Evolutionary conservation across 2,329 filamentous ascomycete genomes (phyloP).

Genomic region (Fusarium redolens): DNA sequence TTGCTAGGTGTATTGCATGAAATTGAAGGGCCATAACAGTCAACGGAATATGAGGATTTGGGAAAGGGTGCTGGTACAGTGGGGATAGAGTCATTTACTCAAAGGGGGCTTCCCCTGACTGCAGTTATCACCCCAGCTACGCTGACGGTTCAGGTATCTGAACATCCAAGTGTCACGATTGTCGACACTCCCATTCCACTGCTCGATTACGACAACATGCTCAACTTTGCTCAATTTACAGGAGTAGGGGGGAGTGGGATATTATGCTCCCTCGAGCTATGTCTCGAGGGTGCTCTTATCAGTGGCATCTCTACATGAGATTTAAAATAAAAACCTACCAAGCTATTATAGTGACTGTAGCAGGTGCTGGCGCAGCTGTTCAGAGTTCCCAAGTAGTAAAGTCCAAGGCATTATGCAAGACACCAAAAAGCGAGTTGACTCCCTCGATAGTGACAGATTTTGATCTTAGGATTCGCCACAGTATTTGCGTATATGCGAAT

Average conservation of each 20-base stretch:
- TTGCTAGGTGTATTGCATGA: background rate
- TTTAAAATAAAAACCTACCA: background rate
- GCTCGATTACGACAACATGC: background rate
- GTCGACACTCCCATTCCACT: background rate
- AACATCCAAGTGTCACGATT: background rate
- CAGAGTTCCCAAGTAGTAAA: conserved; percentile 4
- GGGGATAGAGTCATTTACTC: background rate
- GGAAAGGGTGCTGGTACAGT: conserved; percentile 5
- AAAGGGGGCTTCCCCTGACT: accelerated
- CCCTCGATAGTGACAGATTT: conserved; percentile 7
- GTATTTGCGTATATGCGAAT: conserved; percentile 12
- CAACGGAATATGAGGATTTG: conserved; percentile 5
- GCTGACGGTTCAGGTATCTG: accelerated
- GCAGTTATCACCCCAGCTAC: background rate
- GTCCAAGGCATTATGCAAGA: background rate
- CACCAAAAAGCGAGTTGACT: background rate
- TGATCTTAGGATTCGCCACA: background rate
- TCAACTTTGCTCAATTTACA: background rate
- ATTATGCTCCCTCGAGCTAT: background rate
- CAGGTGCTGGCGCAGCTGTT: background rate
- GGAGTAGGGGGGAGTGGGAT: background rate
- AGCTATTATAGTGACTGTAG: background rate
- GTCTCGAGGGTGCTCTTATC: background rate
- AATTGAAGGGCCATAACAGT: conserved; percentile 3
- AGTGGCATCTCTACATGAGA: background rate